phyloP scores from a whole-genome alignment of 2,329 filamentous ascomycete species.

The Fusarium camptoceras region DNA sequence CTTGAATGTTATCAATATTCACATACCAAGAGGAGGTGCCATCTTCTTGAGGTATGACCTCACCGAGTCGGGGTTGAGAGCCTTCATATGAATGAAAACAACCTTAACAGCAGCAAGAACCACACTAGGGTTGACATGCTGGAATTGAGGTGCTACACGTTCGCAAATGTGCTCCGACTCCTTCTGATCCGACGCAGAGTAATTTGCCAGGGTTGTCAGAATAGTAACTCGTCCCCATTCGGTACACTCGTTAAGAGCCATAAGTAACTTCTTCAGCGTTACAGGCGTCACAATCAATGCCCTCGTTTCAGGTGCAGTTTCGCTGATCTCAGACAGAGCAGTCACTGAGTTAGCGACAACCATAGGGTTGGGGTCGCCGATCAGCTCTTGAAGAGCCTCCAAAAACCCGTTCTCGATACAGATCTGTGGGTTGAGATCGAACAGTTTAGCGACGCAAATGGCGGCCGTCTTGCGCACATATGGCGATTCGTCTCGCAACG shows the following conservation, averaged over 20 bases:
- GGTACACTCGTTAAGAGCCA: slow-evolving; percentile 97
- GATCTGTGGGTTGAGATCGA: slow-evolving; percentile 91
- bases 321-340: slow-evolving; percentile 89
- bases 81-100: slow-evolving; percentile 95
- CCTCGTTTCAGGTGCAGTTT: slow-evolving; percentile 89
- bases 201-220: slow-evolving; percentile 87
- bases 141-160: slow-evolving; percentile 94
- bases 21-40: slow-evolving; percentile 89
- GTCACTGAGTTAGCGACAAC: slow-evolving; percentile 98
- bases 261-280: slow-evolving; percentile 92
- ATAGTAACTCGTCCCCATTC: slow-evolving; percentile 98
- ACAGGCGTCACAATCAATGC: slow-evolving; percentile 85
- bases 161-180: slow-evolving; percentile 99
- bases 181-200: slow-evolving; percentile 87
- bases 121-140: slow-evolving; percentile 97
- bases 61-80: slow-evolving; percentile 80
- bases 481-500: slow-evolving; percentile 93
- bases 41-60: slow-evolving; percentile 97
- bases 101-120: slow-evolving; percentile 98
- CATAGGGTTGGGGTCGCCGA: slow-evolving; percentile 98
- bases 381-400: slow-evolving; percentile 92
- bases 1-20: background rate
- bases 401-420: slow-evolving; percentile 98
- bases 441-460: slow-evolving; percentile 97
- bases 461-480: slow-evolving; percentile 98